These are phyloP conservation scores for Venustampulla echinocandica DNA, from an alignment of 495 filamentous ascomycete genomes.

Conservation along the genomic window DNA sequence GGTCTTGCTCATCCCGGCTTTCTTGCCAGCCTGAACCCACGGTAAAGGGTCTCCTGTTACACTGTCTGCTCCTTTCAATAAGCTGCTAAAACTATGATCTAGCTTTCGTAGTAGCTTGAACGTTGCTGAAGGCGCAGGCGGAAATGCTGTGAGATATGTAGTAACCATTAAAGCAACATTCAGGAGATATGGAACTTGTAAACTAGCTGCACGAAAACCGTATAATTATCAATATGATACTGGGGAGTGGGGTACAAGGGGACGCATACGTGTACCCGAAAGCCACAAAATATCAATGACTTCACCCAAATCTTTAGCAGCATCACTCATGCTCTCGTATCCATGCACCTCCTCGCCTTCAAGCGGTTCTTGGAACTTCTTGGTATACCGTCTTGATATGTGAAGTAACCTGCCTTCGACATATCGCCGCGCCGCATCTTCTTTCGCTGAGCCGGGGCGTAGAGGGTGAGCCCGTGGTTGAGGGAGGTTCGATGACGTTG, in stretches of 20 bases:
- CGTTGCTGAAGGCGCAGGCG: constrained; percentile 52
- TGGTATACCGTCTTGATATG: constrained; percentile 63
- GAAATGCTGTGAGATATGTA: constrained; percentile 56
- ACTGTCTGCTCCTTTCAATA: constrained; percentile 58
- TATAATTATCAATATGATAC: constrained; percentile 1
- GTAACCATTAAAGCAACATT: constrained; percentile 62
- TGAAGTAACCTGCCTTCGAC: constrained; percentile 53
- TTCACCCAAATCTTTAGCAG: constrained; percentile 59
- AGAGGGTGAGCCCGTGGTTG: constrained; percentile 56
- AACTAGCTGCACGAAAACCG: constrained; percentile 37
- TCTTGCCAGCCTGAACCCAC: constrained; percentile 51
- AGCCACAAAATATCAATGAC: constrained; percentile 75
- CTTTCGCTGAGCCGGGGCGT: constrained; percentile 62
- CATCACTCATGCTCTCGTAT: constrained; percentile 60
- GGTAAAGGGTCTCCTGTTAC: constrained; percentile 56
- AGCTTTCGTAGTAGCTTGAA: constrained; percentile 66
- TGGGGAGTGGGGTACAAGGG: no score
- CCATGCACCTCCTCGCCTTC: constrained; percentile 37
- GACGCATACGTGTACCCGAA: constrained; percentile 64
- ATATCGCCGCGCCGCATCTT: constrained; percentile 64
- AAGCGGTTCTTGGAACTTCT: constrained; percentile 55
- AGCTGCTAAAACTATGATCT: constrained; percentile 64
- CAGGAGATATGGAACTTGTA: constrained; percentile 79
- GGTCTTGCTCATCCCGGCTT: constrained; percentile 47
- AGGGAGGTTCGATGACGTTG: constrained; percentile 36